These are phyloP conservation scores for Candida labiduridarum DNA, from an alignment of 1,139 yeast species.

Conservation along the genomic window DNA sequence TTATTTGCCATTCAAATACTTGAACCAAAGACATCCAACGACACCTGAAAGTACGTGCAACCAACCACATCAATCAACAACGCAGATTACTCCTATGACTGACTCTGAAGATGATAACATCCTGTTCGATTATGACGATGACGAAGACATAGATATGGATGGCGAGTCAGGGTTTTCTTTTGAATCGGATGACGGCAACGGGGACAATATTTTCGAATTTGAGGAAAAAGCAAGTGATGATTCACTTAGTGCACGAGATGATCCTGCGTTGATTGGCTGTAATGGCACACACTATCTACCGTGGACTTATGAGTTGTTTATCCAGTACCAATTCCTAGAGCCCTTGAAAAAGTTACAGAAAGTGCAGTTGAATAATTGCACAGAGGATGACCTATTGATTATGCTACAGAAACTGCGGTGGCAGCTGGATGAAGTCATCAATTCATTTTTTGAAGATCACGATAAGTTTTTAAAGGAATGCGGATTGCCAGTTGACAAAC, in stretches of 20 bases:
- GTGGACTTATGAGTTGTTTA: slow-evolving; percentile 31
- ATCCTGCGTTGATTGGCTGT: slow-evolving; percentile 14
- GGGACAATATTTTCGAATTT: slow-evolving; percentile 5
- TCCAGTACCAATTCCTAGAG: slow-evolving; percentile 22
- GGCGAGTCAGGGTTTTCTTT: not conserved
- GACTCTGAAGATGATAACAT: slow-evolving; percentile 18
- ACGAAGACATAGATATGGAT: not conserved
- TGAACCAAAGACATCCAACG: not conserved
- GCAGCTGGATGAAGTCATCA: slow-evolving; percentile 75
- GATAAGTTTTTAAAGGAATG: slow-evolving; percentile 44
- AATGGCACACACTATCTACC: slow-evolving; percentile 23
- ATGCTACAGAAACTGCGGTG: slow-evolving; percentile 66
- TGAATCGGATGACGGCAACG: slow-evolving; percentile 21
- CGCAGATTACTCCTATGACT: slow-evolving; percentile 16
- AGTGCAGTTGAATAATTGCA: slow-evolving; percentile 33
- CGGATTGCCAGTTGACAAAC: slow-evolving; percentile 42
- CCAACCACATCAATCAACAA: not conserved
- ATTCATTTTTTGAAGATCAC: slow-evolving; percentile 62
- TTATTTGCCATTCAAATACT: slow-evolving; percentile 1
- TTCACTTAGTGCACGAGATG: slow-evolving; percentile 4
- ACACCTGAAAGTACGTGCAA: not conserved
- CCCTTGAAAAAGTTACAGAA: slow-evolving; percentile 22
- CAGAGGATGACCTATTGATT: slow-evolving; percentile 45
- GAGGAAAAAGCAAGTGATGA: not conserved
- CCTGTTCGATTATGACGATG: slow-evolving; percentile 19